phyloP scores from a whole-genome alignment of 768 basidiomycete species.

The Jaapia argillacea region DNA sequence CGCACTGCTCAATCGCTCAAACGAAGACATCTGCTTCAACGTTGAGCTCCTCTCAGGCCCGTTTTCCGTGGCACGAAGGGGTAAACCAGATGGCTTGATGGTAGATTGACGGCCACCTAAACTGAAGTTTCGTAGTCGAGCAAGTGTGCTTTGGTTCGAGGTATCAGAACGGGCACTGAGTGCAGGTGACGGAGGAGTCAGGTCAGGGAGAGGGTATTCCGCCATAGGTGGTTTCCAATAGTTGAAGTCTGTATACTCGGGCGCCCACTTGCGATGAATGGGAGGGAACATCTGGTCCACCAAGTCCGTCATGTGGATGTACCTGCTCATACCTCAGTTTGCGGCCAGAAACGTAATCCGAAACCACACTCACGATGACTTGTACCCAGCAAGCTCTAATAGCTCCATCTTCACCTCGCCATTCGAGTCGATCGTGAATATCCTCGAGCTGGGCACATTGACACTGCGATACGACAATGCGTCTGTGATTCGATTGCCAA shows the following conservation, averaged over 20 bases:
- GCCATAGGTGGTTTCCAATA: constrained; percentile 84
- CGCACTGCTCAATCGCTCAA: constrained; percentile 58
- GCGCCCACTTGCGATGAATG: constrained; percentile 78
- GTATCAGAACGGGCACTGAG: constrained; percentile 90
- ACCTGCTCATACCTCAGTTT: constrained; percentile 34
- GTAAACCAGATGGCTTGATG: constrained; percentile 18
- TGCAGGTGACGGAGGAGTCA: constrained; percentile 84
- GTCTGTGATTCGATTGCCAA: constrained; percentile 97
- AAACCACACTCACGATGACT: constrained; percentile 69
- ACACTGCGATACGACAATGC: constrained; percentile 96
- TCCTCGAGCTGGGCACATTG: constrained; percentile 85
- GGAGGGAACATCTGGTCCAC: constrained; percentile 99
- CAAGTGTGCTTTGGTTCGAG: constrained; percentile 61
- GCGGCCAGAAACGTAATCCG: background rate
- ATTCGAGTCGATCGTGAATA: constrained; percentile 93
- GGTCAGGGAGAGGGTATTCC: constrained; percentile 70
- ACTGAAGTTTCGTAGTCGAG: constrained; percentile 70
- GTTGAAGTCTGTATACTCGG: constrained; percentile 95
- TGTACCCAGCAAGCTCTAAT: constrained; percentile 93
- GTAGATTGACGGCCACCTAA: constrained; percentile 37
- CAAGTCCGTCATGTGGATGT: constrained; percentile 98
- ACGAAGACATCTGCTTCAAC: constrained; percentile 65
- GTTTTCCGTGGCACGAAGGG: constrained; percentile 18
- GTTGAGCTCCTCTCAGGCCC: constrained; percentile 29
- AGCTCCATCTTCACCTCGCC: constrained; percentile 97